Evolutionary conservation across 345 rosid species (phyloP).

Genomic region (Pseudoturritis turrita): DNA sequence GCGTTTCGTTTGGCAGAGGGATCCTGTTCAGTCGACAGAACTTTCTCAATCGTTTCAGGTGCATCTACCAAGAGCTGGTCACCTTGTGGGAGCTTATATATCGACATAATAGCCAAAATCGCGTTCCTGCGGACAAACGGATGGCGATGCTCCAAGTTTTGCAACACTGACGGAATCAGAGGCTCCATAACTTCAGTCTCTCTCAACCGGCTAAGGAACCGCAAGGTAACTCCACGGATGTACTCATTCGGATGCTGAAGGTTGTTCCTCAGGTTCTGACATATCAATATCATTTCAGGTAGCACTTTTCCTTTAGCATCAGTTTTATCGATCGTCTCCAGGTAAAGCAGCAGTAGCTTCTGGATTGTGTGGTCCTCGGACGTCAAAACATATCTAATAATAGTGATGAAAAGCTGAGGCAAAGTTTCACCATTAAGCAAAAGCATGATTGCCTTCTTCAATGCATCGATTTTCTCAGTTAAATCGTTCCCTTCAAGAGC

Average conservation of each 20-base stretch:
- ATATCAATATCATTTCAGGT: constrained; percentile 94
- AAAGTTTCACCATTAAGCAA: constrained; percentile 85
- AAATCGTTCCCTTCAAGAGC: constrained; percentile 85
- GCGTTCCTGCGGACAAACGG: constrained; percentile 63
- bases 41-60: constrained; percentile 67
- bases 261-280: constrained; percentile 90
- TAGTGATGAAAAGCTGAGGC: constrained; percentile 92
- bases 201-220: constrained; percentile 60
- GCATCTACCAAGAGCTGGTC: constrained; percentile 70
- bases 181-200: constrained; percentile 53
- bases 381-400: constrained; percentile 87
- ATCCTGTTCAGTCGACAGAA: constrained; percentile 54
- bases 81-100: constrained; percentile 71
- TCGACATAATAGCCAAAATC: constrained; percentile 60
- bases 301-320: constrained; percentile 72
- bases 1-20: constrained; percentile 66
- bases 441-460: constrained; percentile 92
- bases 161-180: constrained; percentile 64
- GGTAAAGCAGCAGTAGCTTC: constrained; percentile 75
- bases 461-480: constrained; percentile 61
- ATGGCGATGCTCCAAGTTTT: constrained; percentile 64
- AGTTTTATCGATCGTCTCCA: constrained; percentile 86
- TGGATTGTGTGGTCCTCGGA: constrained; percentile 93
- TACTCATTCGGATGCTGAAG: constrained; percentile 97
- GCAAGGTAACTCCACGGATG: constrained; percentile 78